Base-by-base conservation (phyloP, 371 early-diverging fungal species). In the Mortierella sp. region DNA sequence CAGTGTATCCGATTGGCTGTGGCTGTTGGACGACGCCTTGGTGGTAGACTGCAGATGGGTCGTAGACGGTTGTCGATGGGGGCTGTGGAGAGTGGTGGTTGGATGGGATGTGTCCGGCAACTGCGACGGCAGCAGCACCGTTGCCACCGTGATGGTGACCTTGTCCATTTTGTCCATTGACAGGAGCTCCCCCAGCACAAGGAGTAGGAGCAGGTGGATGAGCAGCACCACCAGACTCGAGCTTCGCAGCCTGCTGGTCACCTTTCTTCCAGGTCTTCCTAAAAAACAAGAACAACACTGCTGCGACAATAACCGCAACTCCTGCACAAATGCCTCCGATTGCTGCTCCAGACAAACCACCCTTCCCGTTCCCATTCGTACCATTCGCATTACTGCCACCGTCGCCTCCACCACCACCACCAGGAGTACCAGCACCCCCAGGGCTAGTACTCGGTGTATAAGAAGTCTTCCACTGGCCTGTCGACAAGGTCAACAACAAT, bases 251-350 rank as follows among this genome's bases (percentile, higher is more conserved):
- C 2, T 34, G 21, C 68, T 68, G 21, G 24, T 42, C 44, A 1
- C 68, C 68, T 24, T 42, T 68, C 42, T 68, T 68, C 42, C 24
- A 42, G 3, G 38, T 42, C 42, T 34, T 34, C 24, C 44, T 68
- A 42, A 42, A 68, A 42, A 68, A 42, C 68, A 68, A 68, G 11
- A 68, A 68, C 42, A 38, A 38, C 11, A 38, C 44, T 38, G 42
- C 68, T 3, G 68, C 68, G 24, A 68, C 11, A 7, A 68, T 38
- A 24, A 68, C 44, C 21, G 42, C 78, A 21, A n/a, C 80, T 44
- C 58, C 84, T 21, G 65, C 75, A 47, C 70, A 70, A 50, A 84
- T 80, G 5, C 81, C 84, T 24, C 72, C 81, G 28, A 84, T 84
- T 21, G 72, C 78, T 3, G 63, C 84, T 16, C 73, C 60, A 0